Percentiles rank a stretch among this genome's conserved stretches.
These are phyloP conservation scores for Apiotrichum siamense DNA, from an alignment of 1,284 basidiomycete species.

Conservation along the genomic window DNA sequence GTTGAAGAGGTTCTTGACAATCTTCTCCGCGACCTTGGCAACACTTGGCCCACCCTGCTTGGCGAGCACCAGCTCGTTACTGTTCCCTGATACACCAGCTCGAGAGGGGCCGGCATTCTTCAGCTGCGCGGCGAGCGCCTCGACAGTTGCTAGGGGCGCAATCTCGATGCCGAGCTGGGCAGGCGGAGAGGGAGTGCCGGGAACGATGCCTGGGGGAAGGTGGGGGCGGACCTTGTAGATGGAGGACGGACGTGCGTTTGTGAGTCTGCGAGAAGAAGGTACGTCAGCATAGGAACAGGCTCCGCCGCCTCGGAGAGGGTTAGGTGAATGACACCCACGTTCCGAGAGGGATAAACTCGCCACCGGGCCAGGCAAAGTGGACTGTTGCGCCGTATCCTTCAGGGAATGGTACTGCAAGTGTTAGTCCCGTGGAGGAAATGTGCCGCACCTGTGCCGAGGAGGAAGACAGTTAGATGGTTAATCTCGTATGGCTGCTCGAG, in stretches of 20 bases:
- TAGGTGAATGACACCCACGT: too few relatives aligned
- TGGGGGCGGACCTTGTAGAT: constrained; percentile 76
- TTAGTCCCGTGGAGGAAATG: too few relatives aligned
- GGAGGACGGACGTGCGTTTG: constrained; percentile 83
- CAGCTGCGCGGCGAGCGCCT: constrained; percentile 52
- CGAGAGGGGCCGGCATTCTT: constrained; percentile 42
- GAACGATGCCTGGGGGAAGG: constrained; percentile 32
- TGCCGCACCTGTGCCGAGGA: constrained; percentile 66
- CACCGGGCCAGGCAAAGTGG: constrained; percentile 83
- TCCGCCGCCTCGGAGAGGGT: too few relatives aligned
- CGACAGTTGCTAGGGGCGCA: constrained; percentile 52
- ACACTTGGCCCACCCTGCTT: constrained; percentile 35
- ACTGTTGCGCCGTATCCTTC: constrained; percentile 83
- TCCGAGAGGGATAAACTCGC: constrained; percentile 79
- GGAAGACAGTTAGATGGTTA: constrained; percentile 84
- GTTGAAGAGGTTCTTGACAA: constrained; percentile 60
- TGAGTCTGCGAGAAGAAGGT: constrained; percentile 56
- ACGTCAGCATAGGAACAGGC: too few relatives aligned
- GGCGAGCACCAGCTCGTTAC: constrained; percentile 30
- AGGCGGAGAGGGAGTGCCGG: constrained; percentile 36
- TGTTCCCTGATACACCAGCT: constrained; percentile 8
- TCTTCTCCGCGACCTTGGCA: constrained; percentile 44
- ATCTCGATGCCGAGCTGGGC: constrained; percentile 53
- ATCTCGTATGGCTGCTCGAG: constrained; percentile 68
- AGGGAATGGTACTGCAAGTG: constrained; percentile 56